A percentile compares a stretch with the other conserved stretches of the same genome.
Evolutionary conservation across 768 basidiomycete genomes (phyloP).

Genomic region (Bullera alba): DNA sequence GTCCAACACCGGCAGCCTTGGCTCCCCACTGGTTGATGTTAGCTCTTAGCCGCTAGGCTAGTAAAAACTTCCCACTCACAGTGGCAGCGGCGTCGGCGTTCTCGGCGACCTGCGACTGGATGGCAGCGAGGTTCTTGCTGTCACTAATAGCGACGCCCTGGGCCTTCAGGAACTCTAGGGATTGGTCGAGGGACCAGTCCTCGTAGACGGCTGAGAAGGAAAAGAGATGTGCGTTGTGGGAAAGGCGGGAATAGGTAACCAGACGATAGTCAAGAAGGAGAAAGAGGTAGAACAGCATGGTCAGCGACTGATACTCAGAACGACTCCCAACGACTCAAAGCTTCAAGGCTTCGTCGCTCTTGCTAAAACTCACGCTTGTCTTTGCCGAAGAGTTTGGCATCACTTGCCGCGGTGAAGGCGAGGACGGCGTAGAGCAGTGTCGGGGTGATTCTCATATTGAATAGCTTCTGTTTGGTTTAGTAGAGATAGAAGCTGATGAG

Average conservation of each 20-base stretch:
- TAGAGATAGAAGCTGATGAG: too few species aligned
- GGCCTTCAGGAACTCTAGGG: constrained; percentile 63
- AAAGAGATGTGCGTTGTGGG: neutral
- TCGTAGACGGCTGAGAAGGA: constrained; percentile 35
- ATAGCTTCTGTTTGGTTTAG: too few species aligned
- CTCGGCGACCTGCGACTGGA: constrained; percentile 47
- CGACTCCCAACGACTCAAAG: neutral
- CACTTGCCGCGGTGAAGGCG: constrained; percentile 47
- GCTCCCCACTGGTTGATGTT: constrained; percentile 30
- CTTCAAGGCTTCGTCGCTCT: constrained; percentile 27
- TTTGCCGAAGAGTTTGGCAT: constrained; percentile 42
- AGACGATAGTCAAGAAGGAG: neutral
- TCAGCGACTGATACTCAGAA: constrained; percentile 6
- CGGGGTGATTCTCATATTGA: constrained; percentile 36
- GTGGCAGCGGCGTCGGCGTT: constrained; percentile 44
- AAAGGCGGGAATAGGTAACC: neutral
- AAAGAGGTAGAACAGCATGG: constrained; percentile 41
- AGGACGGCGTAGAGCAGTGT: constrained; percentile 45
- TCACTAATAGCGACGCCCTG: constrained; percentile 57
- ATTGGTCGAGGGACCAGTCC: constrained; percentile 60
- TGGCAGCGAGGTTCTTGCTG: constrained; percentile 47
- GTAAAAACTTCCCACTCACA: constrained; percentile 16
- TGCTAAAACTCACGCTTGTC: constrained; percentile 48
- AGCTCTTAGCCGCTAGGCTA: constrained; percentile 5
- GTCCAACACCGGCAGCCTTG: constrained; percentile 33